phyloP scores from a whole-genome alignment of 148 eudicot species.

The Arbutus unedo region DNA sequence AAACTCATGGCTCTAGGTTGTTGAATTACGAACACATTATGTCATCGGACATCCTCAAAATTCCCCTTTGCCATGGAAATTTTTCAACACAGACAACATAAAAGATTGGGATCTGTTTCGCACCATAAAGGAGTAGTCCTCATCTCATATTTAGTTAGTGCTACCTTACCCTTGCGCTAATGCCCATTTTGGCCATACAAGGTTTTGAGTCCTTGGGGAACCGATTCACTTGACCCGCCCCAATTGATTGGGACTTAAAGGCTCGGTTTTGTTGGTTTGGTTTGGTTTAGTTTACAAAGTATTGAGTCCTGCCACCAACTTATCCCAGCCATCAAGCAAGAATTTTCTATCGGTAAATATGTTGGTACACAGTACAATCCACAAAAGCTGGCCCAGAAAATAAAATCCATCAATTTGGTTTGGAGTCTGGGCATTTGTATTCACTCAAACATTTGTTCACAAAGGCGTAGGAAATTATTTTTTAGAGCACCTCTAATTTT shows the following conservation, averaged over 20 bases:
- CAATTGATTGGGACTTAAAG: too few species aligned
- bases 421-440: neutral
- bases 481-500: neutral
- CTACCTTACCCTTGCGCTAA: neutral
- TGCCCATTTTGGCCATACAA: neutral
- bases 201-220: neutral
- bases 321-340: neutral
- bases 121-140: neutral
- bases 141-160: neutral
- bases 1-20: neutral
- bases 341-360: neutral
- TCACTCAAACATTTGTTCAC: neutral
- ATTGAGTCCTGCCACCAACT: too few species aligned
- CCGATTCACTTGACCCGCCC: too few species aligned
- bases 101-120: too few species aligned
- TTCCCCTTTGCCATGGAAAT: neutral
- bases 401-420: neutral
- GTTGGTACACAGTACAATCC: neutral
- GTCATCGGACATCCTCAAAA: neutral
- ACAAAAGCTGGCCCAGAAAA: neutral
- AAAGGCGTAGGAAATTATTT: neutral
- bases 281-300: too few species aligned
- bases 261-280: too few species aligned
- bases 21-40: neutral
- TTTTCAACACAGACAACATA: too few species aligned